Evolutionary conservation across 2,329 filamentous ascomycete genomes (phyloP).

Genomic region (Neocucurbitaria cava): DNA sequence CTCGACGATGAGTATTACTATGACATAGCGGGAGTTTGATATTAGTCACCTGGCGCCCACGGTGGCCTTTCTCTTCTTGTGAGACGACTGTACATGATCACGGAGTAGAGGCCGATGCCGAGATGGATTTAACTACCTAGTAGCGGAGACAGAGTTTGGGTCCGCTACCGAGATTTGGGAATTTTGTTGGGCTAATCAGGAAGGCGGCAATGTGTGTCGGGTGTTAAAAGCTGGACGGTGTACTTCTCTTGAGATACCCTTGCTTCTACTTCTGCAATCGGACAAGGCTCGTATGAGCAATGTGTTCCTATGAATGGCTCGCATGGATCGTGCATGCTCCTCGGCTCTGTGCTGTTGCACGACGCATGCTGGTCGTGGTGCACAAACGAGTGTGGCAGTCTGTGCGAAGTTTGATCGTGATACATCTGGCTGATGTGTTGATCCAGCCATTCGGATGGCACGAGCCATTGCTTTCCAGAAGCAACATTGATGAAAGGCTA

Average conservation of each 20-base stretch:
- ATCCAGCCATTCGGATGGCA: conserved; percentile 14
- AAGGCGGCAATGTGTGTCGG: conserved; percentile 7
- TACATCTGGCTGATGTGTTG: conserved; percentile 16
- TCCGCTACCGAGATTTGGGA: conserved; percentile 9
- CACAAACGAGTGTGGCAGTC: conserved; percentile 24
- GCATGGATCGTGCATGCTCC: conserved; percentile 23
- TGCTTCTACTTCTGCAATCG: conserved; percentile 28
- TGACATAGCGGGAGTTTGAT: conserved; percentile 58
- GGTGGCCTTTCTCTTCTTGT: not conserved
- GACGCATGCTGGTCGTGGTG: conserved; percentile 29
- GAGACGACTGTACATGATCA: not conserved
- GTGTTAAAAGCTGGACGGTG: conserved; percentile 12
- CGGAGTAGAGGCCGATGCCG: not conserved
- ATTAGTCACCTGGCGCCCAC: not conserved
- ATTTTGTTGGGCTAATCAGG: not conserved
- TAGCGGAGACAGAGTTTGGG: conserved; percentile 5
- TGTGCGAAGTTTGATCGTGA: conserved; percentile 21
- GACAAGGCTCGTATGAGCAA: conserved; percentile 16
- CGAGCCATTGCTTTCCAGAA: conserved; percentile 15
- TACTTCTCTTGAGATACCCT: conserved; percentile 37
- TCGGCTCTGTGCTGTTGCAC: conserved; percentile 29
- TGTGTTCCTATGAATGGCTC: conserved; percentile 7
- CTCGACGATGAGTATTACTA: conserved; percentile 95
- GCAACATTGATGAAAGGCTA: conserved; percentile 10
- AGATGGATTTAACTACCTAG: not conserved